Evolutionary conservation across 2,329 filamentous ascomycete species (phyloP).

Genomic region (Chrysosporium queenslandicum): DNA sequence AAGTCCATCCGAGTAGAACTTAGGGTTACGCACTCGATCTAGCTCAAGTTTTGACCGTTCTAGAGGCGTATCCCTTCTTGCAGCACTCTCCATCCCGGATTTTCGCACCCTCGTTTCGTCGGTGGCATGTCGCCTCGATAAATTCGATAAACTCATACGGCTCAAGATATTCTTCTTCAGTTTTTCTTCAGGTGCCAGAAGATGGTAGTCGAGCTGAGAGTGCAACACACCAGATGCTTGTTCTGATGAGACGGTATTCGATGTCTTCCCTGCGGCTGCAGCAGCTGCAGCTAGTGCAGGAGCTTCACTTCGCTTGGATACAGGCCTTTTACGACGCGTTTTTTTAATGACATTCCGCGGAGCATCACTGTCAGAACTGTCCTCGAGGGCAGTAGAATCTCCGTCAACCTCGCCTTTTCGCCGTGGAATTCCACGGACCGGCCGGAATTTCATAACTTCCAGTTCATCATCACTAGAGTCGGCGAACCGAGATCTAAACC

Average conservation of each 20-base stretch:
- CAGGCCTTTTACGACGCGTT: conserved; percentile 17
- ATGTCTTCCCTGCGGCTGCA: conserved; percentile 2
- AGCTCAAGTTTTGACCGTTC: conserved; percentile 49
- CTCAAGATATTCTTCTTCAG: conserved; percentile 27
- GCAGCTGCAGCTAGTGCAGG: conserved; percentile 11
- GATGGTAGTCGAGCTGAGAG: conserved; percentile 28
- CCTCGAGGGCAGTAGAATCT: conserved; percentile 53
- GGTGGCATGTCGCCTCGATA: conserved; percentile 21
- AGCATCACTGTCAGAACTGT: conserved; percentile 47
- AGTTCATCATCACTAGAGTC: conserved; percentile 67
- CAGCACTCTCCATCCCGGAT: conserved; percentile 47
- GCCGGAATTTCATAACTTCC: conserved; percentile 37
- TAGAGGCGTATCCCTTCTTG: conserved; percentile 52
- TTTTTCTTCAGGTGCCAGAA: conserved; percentile 19
- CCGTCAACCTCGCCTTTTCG: conserved; percentile 50
- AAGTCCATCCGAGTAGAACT: background rate
- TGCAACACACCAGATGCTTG: conserved; percentile 37
- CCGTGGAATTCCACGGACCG: conserved; percentile 51
- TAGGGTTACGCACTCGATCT: conserved; percentile 24
- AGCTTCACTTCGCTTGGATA: conserved; percentile 17
- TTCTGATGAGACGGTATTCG: conserved; percentile 36
- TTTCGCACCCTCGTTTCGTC: conserved; percentile 43
- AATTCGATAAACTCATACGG: conserved; percentile 23
- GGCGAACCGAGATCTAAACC: conserved; percentile 53
- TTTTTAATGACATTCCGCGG: conserved; percentile 22